phyloP scores from a whole-genome alignment of 2,329 filamentous ascomycete species.

The Dactylellina drechsleri region DNA sequence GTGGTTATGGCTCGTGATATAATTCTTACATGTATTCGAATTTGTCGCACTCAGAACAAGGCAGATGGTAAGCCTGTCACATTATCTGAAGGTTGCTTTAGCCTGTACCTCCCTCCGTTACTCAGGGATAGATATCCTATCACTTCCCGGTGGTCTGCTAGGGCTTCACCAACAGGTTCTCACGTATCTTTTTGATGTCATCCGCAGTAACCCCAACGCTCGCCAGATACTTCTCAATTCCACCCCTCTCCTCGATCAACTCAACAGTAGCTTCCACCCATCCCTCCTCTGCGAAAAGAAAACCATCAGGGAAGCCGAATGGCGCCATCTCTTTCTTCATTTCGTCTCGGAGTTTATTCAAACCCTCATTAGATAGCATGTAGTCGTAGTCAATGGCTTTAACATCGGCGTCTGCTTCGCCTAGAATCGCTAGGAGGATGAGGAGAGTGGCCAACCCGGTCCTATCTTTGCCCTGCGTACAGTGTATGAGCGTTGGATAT shows the following conservation, averaged over 20 bases:
- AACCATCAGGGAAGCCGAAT: slow-evolving; percentile 72
- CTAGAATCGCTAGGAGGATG: slow-evolving; percentile 71
- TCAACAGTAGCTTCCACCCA: slow-evolving; percentile 71
- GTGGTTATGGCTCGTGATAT: too few relatives aligned
- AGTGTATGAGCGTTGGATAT: slow-evolving; percentile 79
- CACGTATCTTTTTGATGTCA: slow-evolving; percentile 20
- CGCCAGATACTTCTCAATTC: slow-evolving; percentile 73
- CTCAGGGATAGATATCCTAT: too few relatives aligned
- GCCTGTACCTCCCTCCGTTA: too few relatives aligned
- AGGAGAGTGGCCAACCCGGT: slow-evolving; percentile 78
- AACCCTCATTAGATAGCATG: slow-evolving; percentile 69
- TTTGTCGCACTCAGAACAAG: too few relatives aligned
- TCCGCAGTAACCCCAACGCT: slow-evolving; percentile 68
- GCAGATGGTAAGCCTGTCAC: too few relatives aligned
- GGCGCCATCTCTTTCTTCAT: slow-evolving; percentile 74
- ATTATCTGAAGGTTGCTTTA: too few relatives aligned
- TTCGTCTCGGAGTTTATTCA: slow-evolving; percentile 71
- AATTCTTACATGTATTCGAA: too few relatives aligned
- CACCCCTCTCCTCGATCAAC: slow-evolving; percentile 74
- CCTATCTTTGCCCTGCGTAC: slow-evolving; percentile 89
- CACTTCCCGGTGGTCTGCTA: not conserved
- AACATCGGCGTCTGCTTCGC: slow-evolving; percentile 56
- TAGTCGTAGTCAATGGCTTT: slow-evolving; percentile 78
- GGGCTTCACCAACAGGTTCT: slow-evolving; percentile 20
- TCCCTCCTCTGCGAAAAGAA: slow-evolving; percentile 75